Evolutionary conservation across 192 early-diverging fungal genomes (phyloP).

Genomic region (Backusella liffmaniae): DNA sequence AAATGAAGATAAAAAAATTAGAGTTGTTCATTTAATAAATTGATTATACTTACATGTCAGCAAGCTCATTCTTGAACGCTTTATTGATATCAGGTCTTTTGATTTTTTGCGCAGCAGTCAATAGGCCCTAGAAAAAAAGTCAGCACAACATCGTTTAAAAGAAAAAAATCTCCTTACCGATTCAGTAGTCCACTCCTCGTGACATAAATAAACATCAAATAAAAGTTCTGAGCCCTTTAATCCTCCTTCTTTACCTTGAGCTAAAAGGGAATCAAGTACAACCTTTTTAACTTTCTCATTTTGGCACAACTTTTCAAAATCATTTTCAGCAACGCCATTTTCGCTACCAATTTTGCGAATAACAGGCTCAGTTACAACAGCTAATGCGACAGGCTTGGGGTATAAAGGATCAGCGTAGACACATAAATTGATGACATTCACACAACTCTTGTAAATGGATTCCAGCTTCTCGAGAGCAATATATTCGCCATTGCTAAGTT

Average conservation of each 20-base stretch:
- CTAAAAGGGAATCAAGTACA: constrained; percentile 43
- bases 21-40: background rate
- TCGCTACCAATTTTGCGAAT: constrained; percentile 47
- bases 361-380: constrained; percentile 64
- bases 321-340: constrained; percentile 40
- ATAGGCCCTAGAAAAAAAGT: constrained; percentile 43
- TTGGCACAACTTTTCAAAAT: constrained; percentile 56
- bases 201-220: constrained; percentile 57
- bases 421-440: constrained; percentile 73
- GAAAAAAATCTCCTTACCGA: constrained; percentile 49
- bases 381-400: constrained; percentile 69
- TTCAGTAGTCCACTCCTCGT: constrained; percentile 90
- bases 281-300: constrained; percentile 51
- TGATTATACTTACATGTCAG: constrained; percentile 39
- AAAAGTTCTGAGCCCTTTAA: constrained; percentile 77
- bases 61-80: constrained; percentile 59
- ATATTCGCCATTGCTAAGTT: constrained; percentile 87
- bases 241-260: constrained; percentile 58
- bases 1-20: background rate
- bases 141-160: background rate
- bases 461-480: constrained; percentile 95
- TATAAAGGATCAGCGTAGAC: constrained; percentile 73
- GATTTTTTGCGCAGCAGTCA: constrained; percentile 91
- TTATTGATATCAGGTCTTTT: constrained; percentile 75
- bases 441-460: constrained; percentile 76